These are phyloP conservation scores for Suillus sp. DNA, from an alignment of 768 basidiomycete genomes.

Conservation along the genomic window DNA sequence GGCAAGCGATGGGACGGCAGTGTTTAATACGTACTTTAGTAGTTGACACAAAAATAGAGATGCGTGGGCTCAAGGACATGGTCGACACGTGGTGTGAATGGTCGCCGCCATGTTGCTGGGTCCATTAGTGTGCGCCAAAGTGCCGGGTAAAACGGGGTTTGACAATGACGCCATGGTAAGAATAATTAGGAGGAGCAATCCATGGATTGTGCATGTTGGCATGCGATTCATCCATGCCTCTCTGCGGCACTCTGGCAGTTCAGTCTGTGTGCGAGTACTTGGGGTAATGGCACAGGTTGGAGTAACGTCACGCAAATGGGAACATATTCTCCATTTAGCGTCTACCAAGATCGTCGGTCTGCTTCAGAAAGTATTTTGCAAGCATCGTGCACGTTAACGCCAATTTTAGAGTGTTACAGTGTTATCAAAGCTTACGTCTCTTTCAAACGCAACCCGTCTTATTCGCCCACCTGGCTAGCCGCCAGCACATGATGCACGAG, in stretches of 20 bases:
- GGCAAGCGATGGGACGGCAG: background rate
- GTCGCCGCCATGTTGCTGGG: slow-evolving; percentile 2
- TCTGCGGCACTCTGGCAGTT: background rate
- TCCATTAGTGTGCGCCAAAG: slow-evolving; percentile 1
- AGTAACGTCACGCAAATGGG: background rate
- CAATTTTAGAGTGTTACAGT: background rate
- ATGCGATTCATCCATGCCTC: background rate
- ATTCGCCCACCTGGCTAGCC: background rate
- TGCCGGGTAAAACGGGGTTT: background rate
- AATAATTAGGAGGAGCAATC: background rate
- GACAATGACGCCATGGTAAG: background rate
- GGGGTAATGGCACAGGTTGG: background rate
- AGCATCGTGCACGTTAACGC: background rate
- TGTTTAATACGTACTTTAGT: background rate
- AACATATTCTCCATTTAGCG: background rate
- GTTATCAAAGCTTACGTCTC: background rate
- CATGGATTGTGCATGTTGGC: no score
- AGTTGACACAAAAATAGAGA: background rate
- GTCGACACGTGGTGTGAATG: background rate
- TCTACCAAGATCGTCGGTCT: background rate
- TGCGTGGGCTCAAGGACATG: background rate
- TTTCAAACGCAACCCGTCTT: background rate
- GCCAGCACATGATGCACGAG: background rate
- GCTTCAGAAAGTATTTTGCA: background rate
- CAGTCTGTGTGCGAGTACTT: background rate